Percentiles rank a stretch among this genome's conserved stretches.
phyloP scores from a whole-genome alignment of 1,284 basidiomycete genomes.

The Cutaneotrichosporon sp. region DNA sequence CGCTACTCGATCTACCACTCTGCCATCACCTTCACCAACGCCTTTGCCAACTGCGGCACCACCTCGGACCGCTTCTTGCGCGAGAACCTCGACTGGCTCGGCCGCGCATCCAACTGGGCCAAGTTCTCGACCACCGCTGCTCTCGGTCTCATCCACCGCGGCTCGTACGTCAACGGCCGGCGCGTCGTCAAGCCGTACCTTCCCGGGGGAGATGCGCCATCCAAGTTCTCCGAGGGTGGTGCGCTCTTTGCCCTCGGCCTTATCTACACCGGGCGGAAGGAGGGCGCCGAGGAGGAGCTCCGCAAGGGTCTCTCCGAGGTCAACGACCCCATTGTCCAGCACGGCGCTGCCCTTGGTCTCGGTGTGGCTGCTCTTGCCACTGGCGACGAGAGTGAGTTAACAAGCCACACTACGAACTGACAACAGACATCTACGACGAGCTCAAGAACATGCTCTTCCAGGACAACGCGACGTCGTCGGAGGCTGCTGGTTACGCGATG shows the following conservation, averaged over 20 bases:
- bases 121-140: conserved; percentile 96
- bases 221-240: conserved; percentile 85
- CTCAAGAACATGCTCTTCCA: conserved; percentile 83
- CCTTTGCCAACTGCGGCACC: conserved; percentile 93
- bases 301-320: conserved; percentile 63
- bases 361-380: conserved; percentile 92
- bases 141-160: conserved; percentile 94
- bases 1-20: conserved; percentile 95
- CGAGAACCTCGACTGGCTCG: conserved; percentile 94
- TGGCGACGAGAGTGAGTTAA: conserved; percentile 63
- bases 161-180: conserved; percentile 89
- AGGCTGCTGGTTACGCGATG: conserved; percentile 93
- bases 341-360: conserved; percentile 90
- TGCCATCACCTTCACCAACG: conserved; percentile 90
- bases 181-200: conserved; percentile 92
- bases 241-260: conserved; percentile 91
- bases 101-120: conserved; percentile 90
- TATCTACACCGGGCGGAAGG: conserved; percentile 70
- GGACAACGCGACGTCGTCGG: conserved; percentile 91
- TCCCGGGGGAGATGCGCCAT: conserved; percentile 66
- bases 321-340: conserved; percentile 79
- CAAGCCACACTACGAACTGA: background rate
- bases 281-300: conserved; percentile 71
- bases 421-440: conserved; percentile 79
- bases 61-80: conserved; percentile 89